A percentile compares a stretch with the other conserved stretches of the same genome.
Conservation (phyloP, 1,284 basidiomycete genomes). For the Malassezia pachydermatis region DNA sequence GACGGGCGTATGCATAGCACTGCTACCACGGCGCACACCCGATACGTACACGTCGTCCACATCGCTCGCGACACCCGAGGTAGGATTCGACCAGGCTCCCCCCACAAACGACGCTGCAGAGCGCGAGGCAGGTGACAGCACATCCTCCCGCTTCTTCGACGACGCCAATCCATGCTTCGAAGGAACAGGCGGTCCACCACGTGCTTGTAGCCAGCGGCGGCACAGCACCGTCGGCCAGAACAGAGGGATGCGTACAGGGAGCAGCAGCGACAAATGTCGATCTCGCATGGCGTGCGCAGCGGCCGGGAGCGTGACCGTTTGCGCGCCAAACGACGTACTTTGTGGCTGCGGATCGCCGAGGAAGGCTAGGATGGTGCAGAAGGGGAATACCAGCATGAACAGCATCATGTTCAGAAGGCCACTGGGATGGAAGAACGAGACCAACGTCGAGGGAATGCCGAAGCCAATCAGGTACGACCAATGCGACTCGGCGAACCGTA, state of each 20-base stretch:
- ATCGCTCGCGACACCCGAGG: conserved; percentile 12
- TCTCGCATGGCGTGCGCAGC: conserved; percentile 5
- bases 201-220: conserved; percentile 11
- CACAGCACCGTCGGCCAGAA: conserved; percentile 41
- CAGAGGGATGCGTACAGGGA: conserved; percentile 39
- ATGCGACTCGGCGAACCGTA: conserved; percentile 42
- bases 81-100: conserved; percentile 14
- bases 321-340: conserved; percentile 22
- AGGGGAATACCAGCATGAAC: conserved; percentile 45
- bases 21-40: too few species aligned
- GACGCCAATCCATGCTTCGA: neutral
- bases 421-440: conserved; percentile 45
- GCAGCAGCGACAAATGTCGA: conserved; percentile 21
- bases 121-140: neutral
- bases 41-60: conserved; percentile 5
- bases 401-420: conserved; percentile 45
- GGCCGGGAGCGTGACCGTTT: conserved; percentile 18
- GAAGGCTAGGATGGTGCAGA: conserved; percentile 43
- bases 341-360: conserved; percentile 38
- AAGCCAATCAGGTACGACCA: conserved; percentile 47
- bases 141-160: neutral
- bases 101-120: conserved; percentile 18
- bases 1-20: too few species aligned
- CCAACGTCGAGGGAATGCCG: conserved; percentile 40
- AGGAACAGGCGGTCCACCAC: neutral